Conservation (phyloP, 306 rosid species). For the Medicago ruthenica region DNA sequence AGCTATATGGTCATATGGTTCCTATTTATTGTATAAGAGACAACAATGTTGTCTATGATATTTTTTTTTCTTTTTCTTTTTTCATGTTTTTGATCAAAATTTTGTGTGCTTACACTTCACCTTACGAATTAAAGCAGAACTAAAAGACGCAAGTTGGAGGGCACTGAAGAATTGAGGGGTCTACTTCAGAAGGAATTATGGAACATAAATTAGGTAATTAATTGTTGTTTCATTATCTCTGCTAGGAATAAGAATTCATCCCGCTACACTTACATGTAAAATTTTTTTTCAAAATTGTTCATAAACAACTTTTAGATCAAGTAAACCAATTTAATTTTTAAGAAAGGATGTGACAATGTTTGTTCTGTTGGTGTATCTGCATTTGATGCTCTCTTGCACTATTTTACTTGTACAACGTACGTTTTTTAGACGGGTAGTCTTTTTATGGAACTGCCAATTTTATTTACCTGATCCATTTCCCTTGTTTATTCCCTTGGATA, state of each 20-base stretch:
- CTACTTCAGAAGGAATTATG: slow-evolving; percentile 48
- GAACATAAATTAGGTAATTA: slow-evolving; percentile 54
- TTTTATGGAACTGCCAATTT: not conserved
- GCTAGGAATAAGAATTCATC: slow-evolving; percentile 15
- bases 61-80: slow-evolving; percentile 30
- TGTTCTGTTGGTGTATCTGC: slow-evolving; percentile 26
- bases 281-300: not conserved
- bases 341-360: not conserved
- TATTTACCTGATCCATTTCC: not conserved
- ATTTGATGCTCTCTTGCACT: slow-evolving; percentile 16
- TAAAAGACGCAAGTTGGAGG: slow-evolving; percentile 66
- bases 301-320: not conserved
- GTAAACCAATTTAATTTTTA: slow-evolving; percentile 16
- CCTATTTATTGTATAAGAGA: slow-evolving; percentile 10
- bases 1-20: slow-evolving; percentile 14
- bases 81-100: slow-evolving; percentile 22
- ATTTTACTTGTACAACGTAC: slow-evolving; percentile 13
- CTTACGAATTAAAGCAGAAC: slow-evolving; percentile 50
- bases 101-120: slow-evolving; percentile 5
- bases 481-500: too few relatives aligned
- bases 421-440: slow-evolving; percentile 19
- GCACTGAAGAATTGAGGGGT: slow-evolving; percentile 47
- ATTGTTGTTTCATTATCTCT: slow-evolving; percentile 32
- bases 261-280: not conserved
- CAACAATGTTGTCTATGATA: slow-evolving; percentile 4